Evolutionary conservation across 495 filamentous ascomycete species (phyloP).

Genomic region (Tricharina praecox): DNA sequence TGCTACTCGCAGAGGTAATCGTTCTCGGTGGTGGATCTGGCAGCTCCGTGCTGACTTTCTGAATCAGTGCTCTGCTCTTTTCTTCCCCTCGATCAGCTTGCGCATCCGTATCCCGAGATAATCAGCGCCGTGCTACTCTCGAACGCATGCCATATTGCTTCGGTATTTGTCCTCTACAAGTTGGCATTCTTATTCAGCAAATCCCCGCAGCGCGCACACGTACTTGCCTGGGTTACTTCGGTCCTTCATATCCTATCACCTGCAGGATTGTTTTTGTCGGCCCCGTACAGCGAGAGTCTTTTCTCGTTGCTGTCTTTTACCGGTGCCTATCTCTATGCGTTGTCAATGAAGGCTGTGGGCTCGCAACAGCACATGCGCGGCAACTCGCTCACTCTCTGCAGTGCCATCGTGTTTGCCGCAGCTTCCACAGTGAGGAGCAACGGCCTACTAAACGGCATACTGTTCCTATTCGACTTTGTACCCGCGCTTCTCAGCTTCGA

Average conservation of each 20-base stretch:
- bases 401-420: conserved; percentile 35
- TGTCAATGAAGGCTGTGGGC: conserved; percentile 28
- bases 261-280: conserved; percentile 75
- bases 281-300: conserved; percentile 66
- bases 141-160: conserved; percentile 55
- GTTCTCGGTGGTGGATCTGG: conserved; percentile 4
- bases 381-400: conserved; percentile 10
- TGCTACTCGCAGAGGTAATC: conserved; percentile 35
- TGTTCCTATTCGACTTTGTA: conserved; percentile 43
- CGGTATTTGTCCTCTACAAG: conserved; percentile 51
- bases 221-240: conserved; percentile 27
- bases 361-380: conserved; percentile 6
- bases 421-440: conserved; percentile 71
- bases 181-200: conserved; percentile 31
- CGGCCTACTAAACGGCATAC: conserved; percentile 63
- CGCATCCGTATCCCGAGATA: conserved; percentile 25
- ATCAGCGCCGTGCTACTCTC: conserved; percentile 46
- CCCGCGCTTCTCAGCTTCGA: conserved; percentile 7
- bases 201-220: background rate
- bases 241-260: conserved; percentile 67
- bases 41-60: too few species aligned
- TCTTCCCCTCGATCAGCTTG: background rate
- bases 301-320: conserved; percentile 63
- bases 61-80: background rate
- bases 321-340: conserved; percentile 54